A percentile compares a stretch with the other conserved stretches of the same genome.
phyloP scores from a whole-genome alignment of 306 rosid genomes.

The Vigna trinervia region DNA sequence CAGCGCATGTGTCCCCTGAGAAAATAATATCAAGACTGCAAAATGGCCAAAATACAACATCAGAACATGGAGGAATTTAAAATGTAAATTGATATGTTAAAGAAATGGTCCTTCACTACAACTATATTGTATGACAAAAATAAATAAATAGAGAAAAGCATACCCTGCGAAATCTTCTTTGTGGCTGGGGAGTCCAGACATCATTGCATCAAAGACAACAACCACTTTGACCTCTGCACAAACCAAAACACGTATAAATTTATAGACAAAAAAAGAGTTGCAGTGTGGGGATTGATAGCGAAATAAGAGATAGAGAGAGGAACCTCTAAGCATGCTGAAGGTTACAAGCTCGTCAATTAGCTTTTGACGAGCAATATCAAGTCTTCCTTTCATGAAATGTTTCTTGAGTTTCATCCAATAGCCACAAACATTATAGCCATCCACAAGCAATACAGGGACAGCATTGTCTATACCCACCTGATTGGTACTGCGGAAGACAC shows the following conservation, averaged over 20 bases:
- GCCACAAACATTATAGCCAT: constrained; percentile 96
- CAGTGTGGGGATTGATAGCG: neutral
- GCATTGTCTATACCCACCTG: constrained; percentile 74
- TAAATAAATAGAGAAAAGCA: constrained; percentile 23
- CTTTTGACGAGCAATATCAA: constrained; percentile 84
- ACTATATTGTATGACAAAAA: constrained; percentile 12
- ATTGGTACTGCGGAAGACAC: constrained; percentile 62
- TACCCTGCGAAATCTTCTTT: constrained; percentile 83
- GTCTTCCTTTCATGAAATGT: constrained; percentile 75
- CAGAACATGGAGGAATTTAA: constrained; percentile 31
- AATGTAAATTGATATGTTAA: neutral
- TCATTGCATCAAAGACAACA: constrained; percentile 90
- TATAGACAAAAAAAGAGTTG: neutral
- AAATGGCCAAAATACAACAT: constrained; percentile 43
- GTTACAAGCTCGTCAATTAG: constrained; percentile 80
- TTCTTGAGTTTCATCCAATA: constrained; percentile 93
- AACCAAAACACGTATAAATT: neutral
- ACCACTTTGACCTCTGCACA: constrained; percentile 88
- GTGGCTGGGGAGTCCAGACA: constrained; percentile 91
- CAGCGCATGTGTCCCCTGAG: constrained; percentile 84
- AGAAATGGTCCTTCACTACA: constrained; percentile 19
- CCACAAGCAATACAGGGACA: constrained; percentile 86
- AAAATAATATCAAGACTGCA: constrained; percentile 83
- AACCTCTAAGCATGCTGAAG: constrained; percentile 85
- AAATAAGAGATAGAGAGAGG: constrained; percentile 11